Conservation (phyloP, 1,284 basidiomycete species). For the Trichosporon faecale region DNA sequence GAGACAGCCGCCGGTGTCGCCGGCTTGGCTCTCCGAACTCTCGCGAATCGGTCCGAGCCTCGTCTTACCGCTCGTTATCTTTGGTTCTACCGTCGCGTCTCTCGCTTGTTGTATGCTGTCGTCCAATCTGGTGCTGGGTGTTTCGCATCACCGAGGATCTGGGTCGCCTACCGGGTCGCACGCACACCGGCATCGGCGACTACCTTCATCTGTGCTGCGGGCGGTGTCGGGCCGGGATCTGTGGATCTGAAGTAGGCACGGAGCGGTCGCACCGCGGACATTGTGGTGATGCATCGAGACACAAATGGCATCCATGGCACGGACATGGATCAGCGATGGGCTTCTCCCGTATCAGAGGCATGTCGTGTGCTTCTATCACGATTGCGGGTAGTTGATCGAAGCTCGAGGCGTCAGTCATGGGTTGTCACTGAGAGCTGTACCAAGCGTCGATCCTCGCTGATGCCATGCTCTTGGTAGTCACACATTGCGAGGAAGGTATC, state of each 20-base stretch:
- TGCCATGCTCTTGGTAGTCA: too few relatives aligned
- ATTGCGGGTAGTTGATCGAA: too few relatives aligned
- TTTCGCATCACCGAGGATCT: neutral
- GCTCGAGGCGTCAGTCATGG: too few relatives aligned
- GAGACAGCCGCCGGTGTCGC: neutral
- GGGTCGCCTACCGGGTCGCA: neutral
- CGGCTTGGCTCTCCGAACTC: neutral
- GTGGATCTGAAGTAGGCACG: neutral
- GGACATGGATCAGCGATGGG: neutral
- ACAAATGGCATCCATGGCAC: neutral
- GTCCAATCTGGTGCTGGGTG: neutral
- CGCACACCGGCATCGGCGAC: neutral
- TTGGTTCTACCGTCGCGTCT: neutral
- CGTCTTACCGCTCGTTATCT: neutral
- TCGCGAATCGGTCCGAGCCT: constrained; percentile 1
- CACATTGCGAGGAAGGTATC: too few relatives aligned
- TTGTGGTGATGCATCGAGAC: neutral
- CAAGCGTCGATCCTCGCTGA: too few relatives aligned
- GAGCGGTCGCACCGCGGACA: neutral
- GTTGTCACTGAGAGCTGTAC: too few relatives aligned
- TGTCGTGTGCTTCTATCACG: too few relatives aligned
- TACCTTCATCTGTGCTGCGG: neutral
- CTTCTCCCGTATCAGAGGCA: neutral
- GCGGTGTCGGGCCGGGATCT: neutral
- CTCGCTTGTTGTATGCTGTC: neutral